Evolutionary conservation across 768 basidiomycete genomes (phyloP).

Genomic region (Astraeus odoratus): DNA sequence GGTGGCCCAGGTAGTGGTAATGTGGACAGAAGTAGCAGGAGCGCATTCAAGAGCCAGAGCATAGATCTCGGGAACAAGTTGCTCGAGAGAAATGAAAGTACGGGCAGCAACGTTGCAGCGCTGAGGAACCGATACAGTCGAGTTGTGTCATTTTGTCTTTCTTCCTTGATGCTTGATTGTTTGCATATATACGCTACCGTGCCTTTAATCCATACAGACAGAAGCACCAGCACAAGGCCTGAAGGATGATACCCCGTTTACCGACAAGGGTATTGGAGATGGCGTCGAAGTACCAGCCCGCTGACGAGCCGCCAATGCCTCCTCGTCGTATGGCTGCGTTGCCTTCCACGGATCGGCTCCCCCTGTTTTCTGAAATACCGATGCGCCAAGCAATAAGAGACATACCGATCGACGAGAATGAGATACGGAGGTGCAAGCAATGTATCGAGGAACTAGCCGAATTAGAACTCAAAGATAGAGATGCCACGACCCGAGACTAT

Average conservation of each 20-base stretch:
- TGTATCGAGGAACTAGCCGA: constrained; percentile 46
- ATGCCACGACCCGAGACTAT: constrained; percentile 14
- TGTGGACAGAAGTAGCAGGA: constrained; percentile 10
- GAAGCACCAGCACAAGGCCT: constrained; percentile 47
- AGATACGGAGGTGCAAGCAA: constrained; percentile 29
- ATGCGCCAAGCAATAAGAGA: constrained; percentile 14
- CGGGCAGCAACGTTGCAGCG: constrained; percentile 57
- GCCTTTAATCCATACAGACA: constrained; percentile 32
- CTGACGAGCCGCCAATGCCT: constrained; percentile 36
- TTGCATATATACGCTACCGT: constrained; percentile 1
- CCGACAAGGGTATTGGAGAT: constrained; percentile 58
- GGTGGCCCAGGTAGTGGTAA: constrained; percentile 23
- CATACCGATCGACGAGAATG: constrained; percentile 13
- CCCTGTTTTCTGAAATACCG: constrained; percentile 18
- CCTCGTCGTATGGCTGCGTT: constrained; percentile 33
- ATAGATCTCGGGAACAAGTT: constrained; percentile 26
- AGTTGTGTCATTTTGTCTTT: constrained; percentile 36
- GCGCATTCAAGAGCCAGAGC: constrained; percentile 21
- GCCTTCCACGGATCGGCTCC: constrained; percentile 25
- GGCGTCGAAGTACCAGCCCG: constrained; percentile 53
- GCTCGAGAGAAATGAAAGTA: constrained; percentile 49
- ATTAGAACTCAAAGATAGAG: constrained; percentile 48
- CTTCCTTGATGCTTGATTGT: background rate
- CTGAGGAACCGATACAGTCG: constrained; percentile 60
- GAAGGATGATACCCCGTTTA: constrained; percentile 56